Evolutionary conservation across 768 basidiomycete genomes (phyloP).

Genomic region (Lactarius trivialis): DNA sequence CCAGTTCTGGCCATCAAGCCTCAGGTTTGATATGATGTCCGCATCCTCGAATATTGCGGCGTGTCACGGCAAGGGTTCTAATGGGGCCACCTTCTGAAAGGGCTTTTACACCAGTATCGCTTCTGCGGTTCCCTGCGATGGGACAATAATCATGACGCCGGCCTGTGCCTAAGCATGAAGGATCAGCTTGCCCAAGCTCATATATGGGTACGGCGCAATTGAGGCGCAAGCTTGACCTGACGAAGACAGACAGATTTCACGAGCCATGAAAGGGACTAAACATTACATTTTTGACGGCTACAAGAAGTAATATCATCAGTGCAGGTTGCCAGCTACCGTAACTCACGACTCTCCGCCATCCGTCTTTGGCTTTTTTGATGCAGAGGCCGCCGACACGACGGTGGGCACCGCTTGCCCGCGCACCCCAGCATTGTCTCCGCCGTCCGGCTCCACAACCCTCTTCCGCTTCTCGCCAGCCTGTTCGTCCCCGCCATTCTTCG

Average conservation of each 20-base stretch:
- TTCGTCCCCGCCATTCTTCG: constrained; percentile 33
- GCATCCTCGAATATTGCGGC: not conserved
- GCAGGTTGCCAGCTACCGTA: not conserved
- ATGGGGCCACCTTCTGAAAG: not conserved
- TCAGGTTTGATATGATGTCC: not conserved
- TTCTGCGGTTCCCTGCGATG: not conserved
- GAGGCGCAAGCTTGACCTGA: not conserved
- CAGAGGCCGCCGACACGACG: constrained; percentile 25
- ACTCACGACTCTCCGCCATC: constrained; percentile 28
- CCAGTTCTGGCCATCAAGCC: no score
- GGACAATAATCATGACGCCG: not conserved
- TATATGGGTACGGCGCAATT: not conserved
- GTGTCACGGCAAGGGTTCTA: not conserved
- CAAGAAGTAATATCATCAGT: constrained; percentile 4
- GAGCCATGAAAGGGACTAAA: constrained; percentile 8
- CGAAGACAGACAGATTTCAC: not conserved
- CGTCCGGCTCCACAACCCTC: constrained; percentile 70
- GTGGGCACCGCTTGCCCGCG: constrained; percentile 56
- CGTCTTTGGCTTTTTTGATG: constrained; percentile 38
- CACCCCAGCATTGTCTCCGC: constrained; percentile 60
- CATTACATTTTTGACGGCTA: constrained; percentile 9
- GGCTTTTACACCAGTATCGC: not conserved
- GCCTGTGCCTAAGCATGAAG: not conserved
- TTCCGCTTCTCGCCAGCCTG: constrained; percentile 69
- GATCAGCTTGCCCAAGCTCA: not conserved